Evolutionary conservation across 768 basidiomycete species (phyloP).

Genomic region (Asterophora parasitica): DNA sequence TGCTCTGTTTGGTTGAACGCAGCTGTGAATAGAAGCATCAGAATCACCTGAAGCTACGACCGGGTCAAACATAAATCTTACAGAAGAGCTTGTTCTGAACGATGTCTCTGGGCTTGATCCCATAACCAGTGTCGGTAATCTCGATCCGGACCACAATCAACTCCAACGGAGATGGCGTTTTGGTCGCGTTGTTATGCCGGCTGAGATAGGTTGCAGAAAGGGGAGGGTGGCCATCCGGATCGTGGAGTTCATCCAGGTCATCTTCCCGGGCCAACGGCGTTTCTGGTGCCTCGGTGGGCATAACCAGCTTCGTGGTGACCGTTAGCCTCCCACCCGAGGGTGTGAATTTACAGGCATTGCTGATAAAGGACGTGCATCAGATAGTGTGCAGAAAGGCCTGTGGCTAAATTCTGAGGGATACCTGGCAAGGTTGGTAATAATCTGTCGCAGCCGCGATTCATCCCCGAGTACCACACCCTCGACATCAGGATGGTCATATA

Average conservation of each 20-base stretch:
- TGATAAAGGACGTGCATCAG: slow-evolving; percentile 18
- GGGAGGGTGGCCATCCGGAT: slow-evolving; percentile 26
- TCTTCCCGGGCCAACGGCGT: neutral
- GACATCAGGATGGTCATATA: slow-evolving; percentile 42
- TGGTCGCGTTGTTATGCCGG: slow-evolving; percentile 46
- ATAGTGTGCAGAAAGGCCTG: neutral
- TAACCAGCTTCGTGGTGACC: slow-evolving; percentile 60
- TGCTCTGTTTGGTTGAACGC: slow-evolving; percentile 78
- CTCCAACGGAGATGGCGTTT: slow-evolving; percentile 39
- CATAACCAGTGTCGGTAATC: slow-evolving; percentile 67
- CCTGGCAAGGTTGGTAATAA: slow-evolving; percentile 84
- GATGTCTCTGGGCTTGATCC: slow-evolving; percentile 55
- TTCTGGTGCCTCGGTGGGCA: slow-evolving; percentile 18
- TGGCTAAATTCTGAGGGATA: slow-evolving; percentile 8
- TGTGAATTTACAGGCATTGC: slow-evolving; percentile 81
- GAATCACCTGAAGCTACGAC: neutral
- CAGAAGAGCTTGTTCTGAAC: slow-evolving; percentile 67
- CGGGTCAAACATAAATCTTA: slow-evolving; percentile 28
- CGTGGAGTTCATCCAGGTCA: neutral
- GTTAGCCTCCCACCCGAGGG: slow-evolving; percentile 61
- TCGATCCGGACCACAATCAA: slow-evolving; percentile 81
- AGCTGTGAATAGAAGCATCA: slow-evolving; percentile 30
- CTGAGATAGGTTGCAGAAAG: slow-evolving; percentile 38
- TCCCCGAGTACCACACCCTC: slow-evolving; percentile 79
- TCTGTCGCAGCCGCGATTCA: slow-evolving; percentile 75